Base-by-base conservation (phyloP, 2,329 filamentous ascomycete genomes). In the Phaeosphaeriaceae sp. region DNA sequence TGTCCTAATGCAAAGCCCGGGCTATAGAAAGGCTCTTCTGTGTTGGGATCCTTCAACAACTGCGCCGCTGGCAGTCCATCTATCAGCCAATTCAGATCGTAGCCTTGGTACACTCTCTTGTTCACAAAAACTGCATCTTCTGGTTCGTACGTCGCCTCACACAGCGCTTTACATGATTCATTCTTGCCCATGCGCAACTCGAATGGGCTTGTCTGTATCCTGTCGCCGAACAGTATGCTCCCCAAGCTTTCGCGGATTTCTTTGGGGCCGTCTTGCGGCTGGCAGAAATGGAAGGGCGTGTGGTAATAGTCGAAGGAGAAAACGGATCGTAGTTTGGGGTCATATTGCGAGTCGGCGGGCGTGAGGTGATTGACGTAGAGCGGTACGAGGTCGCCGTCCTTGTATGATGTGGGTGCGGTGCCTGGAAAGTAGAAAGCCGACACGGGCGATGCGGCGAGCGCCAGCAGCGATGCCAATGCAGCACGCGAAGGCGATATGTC, bases 231-330 rank as follows among this genome's bases (percentile, higher is more conserved):
- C 51, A 99, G 80, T 74, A 99, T 99, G 83, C 94, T 97, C 22
- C 95, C 95, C 63, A 99, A 79, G 64, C 91, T 95, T 80, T 97
- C 95, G 42, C 91, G 89, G 21, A 96, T 88, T 81, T 91, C 86
- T 75, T 93, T 79, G 9, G 93, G 89, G 1, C 92, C 92, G 60
- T 84, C 88, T 55, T 90, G 81, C 1, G 94, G 95, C 68, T 86
- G 81, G 79, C 95, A 99, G 82, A 97, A 97, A 73, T 91, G 88
- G 79, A 99, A 96, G 3, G 86, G 86, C 6, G 89, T 86, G 70
- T 95, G 88, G 77, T 99, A 99, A 83, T 99, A 98, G 80, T 98
- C 94, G 84, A 91, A 99, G 4, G 94, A 91, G 71, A 98, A 89
- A 54, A 97, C 90, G n/a, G 93, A 96, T 76, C 93, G 92, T 42